Base-by-base conservation (phyloP, 768 basidiomycete genomes). In the Fomitopsis serialis region DNA sequence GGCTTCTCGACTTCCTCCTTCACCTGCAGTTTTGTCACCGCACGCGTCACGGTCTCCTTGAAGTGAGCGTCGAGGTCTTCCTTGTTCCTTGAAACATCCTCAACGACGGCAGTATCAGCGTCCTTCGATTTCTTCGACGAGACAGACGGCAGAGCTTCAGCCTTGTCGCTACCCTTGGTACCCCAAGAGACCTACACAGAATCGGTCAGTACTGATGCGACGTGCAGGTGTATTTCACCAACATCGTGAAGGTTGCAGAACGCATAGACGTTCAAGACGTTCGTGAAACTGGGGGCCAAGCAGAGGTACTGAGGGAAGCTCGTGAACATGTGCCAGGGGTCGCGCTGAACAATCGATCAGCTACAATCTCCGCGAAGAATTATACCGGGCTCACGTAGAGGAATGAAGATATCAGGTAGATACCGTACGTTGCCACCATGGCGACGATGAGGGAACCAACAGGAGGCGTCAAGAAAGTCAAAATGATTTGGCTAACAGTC, bases 301-400 rank as follows among this genome's bases (percentile, higher is more conserved):
- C 85, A 85, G 47, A 96, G 73, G 66, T 95, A 96, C 66, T 95
- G 95, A 61, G 87, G 73, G 78, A 97, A 93, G 61, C 91, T 93
- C 23, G 91, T 90, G 70, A 95, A 85, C 85, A 98, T 88, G 70
- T 98, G 95, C 95, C 95, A 98, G 4, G 95, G 95, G 70, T 98
- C 95, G 57, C 91, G 85, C 89, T 93, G 56, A 27, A 55, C 46
- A n/a, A 50, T 32, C 23, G 65, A 52, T 55, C 22, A 49, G 27
- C 24, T 47, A 2, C 34, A 19, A 36, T 2, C 7, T 7, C 27
- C 53, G 4, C 37, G 27, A 25, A 17, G 4, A 45, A 10, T 45
- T 42, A 4, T 24, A 9, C 43, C 13, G 1, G 25, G 75, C 89
- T 73, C 57, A 92, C 89, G 61, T 91, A 95, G 63, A 93, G 82